phyloP scores from a whole-genome alignment of 768 basidiomycete species.

The Naematelia encephala region DNA sequence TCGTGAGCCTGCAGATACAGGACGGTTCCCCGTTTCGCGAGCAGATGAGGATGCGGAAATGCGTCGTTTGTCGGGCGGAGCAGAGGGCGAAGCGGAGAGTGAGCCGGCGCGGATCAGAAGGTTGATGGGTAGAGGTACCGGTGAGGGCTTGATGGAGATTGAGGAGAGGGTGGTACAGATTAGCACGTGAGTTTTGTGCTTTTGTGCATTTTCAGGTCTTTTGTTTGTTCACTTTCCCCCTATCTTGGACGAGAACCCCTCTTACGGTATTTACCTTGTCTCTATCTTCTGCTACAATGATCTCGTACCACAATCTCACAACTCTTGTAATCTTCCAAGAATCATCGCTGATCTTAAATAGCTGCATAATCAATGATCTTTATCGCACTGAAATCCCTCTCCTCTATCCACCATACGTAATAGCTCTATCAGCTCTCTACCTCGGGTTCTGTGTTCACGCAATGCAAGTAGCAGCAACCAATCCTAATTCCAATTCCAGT shows the following conservation, averaged over 20 bases:
- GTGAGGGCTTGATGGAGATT: constrained; percentile 47
- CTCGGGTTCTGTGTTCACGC: constrained; percentile 66
- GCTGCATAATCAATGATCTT: constrained; percentile 96
- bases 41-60: constrained; percentile 33
- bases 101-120: constrained; percentile 37
- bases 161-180: constrained; percentile 69
- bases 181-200: constrained; percentile 69
- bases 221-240: too few relatives aligned
- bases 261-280: too few relatives aligned
- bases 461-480: not conserved
- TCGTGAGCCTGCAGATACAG: constrained; percentile 55
- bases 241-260: too few relatives aligned
- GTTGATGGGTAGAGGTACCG: constrained; percentile 45
- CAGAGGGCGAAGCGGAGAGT: constrained; percentile 16
- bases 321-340: not conserved
- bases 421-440: constrained; percentile 88
- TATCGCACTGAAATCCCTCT: constrained; percentile 90
- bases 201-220: not conserved
- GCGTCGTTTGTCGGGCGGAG: constrained; percentile 11
- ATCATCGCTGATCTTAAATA: constrained; percentile 44
- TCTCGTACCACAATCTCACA: too few relatives aligned
- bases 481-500: constrained; percentile 54
- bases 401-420: constrained; percentile 90
- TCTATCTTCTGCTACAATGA: too few relatives aligned
- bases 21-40: constrained; percentile 47